Conservation (phyloP, 2,329 filamentous ascomycete genomes). For the Venturiaceae sp. region DNA sequence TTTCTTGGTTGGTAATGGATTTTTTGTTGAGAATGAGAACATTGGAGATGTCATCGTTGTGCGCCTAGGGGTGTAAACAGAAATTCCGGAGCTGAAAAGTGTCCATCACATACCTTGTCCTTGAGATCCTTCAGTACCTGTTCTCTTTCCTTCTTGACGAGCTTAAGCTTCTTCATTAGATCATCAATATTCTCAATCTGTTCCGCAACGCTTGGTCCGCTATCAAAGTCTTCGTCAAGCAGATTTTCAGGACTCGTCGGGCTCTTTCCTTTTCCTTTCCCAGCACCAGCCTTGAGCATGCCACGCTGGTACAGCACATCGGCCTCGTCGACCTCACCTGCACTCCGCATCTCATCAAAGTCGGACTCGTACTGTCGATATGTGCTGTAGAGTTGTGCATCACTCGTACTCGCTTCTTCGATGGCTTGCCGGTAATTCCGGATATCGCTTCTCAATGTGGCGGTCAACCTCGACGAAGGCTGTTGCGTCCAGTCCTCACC, state of each 20-base stretch:
- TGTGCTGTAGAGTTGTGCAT: conserved; percentile 72
- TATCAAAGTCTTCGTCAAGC: conserved; percentile 88
- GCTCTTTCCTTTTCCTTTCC: conserved; percentile 46
- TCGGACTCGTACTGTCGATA: conserved; percentile 78
- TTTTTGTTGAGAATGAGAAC: conserved; percentile 98
- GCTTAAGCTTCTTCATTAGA: conserved; percentile 77
- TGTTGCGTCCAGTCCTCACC: conserved; percentile 95
- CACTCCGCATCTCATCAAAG: conserved; percentile 90
- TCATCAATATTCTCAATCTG: conserved; percentile 87
- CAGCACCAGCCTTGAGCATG: conserved; percentile 64
- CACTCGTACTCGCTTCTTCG: conserved; percentile 80
- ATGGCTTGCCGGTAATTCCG: conserved; percentile 80
- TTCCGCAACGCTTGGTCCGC: conserved; percentile 69
- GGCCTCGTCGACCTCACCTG: conserved; percentile 75
- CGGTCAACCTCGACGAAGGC: conserved; percentile 80
- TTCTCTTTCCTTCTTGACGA: conserved; percentile 83
- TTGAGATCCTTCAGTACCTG: conserved; percentile 95
- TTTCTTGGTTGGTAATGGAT: conserved; percentile 83
- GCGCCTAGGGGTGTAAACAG: conserved; percentile 49
- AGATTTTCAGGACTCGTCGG: conserved; percentile 59
- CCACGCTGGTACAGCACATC: conserved; percentile 84
- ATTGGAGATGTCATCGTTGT: conserved; percentile 94
- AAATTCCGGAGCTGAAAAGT: not conserved
- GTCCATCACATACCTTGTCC: conserved; percentile 62
- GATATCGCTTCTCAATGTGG: conserved; percentile 78